Percentiles rank a stretch among this genome's conserved stretches.
phyloP scores from a whole-genome alignment of 805 yeast genomes.

The Suhomyces kilbournensis region DNA sequence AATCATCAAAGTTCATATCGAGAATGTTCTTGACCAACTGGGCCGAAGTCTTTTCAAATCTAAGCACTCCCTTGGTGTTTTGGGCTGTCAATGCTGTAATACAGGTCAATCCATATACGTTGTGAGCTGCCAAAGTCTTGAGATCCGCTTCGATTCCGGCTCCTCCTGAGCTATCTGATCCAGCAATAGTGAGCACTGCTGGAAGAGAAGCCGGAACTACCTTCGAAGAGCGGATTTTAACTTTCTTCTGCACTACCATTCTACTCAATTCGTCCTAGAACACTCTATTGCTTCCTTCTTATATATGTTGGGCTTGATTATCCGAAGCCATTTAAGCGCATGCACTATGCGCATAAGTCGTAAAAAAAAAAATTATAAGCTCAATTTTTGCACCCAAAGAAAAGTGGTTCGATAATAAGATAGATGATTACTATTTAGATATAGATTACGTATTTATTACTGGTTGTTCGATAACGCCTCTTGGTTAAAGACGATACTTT shows the following conservation, averaged over 20 bases:
- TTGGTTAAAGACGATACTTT: too few species aligned
- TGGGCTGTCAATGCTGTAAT: conserved; percentile 81
- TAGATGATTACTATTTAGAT: too few species aligned
- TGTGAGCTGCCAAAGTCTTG: conserved; percentile 72
- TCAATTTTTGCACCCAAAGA: not conserved
- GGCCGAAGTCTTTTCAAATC: conserved; percentile 40
- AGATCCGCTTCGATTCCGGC: conserved; percentile 91
- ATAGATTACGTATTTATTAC: too few species aligned
- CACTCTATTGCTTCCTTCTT: not conserved
- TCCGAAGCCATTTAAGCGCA: not conserved
- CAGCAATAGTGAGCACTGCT: conserved; percentile 48
- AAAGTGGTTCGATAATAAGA: not conserved
- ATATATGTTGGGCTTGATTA: not conserved
- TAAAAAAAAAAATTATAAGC: not conserved
- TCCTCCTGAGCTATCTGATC: conserved; percentile 85
- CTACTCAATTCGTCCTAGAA: not conserved
- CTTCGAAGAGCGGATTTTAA: not conserved
- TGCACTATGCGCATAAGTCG: not conserved
- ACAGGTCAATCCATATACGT: conserved; percentile 74
- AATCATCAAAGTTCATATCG: conserved; percentile 55
- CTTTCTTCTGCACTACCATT: not conserved
- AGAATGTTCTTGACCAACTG: conserved; percentile 48
- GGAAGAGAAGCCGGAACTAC: conserved; percentile 5
- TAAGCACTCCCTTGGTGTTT: conserved; percentile 53
- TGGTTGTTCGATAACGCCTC: too few species aligned